Conservation (phyloP, 2,329 filamentous ascomycete genomes). For the Neocatenulostroma microsporum region DNA sequence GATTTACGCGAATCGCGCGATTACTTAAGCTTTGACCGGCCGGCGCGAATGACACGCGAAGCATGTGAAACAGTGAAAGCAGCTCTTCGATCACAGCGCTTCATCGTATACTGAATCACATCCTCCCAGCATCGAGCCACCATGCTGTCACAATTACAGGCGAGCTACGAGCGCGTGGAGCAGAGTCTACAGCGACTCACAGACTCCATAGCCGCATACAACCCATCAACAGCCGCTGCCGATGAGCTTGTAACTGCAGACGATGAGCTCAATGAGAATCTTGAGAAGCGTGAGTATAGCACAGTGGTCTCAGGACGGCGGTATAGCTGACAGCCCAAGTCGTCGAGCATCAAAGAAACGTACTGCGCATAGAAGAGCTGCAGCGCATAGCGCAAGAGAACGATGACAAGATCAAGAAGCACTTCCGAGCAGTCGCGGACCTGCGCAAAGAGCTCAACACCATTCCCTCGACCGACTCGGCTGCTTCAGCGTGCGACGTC, state of each 20-base stretch:
- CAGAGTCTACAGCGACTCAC: constrained; percentile 56
- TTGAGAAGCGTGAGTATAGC: constrained; percentile 52
- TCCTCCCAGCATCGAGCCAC: too few species aligned
- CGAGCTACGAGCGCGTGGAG: constrained; percentile 41
- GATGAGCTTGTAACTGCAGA: constrained; percentile 65
- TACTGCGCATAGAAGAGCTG: constrained; percentile 60
- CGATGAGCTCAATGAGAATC: constrained; percentile 55
- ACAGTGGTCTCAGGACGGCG: neutral
- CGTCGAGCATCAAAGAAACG: constrained; percentile 66
- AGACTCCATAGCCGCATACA: constrained; percentile 75
- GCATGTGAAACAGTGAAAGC: too few species aligned
- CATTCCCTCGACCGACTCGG: constrained; percentile 47
- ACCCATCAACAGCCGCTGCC: constrained; percentile 61
- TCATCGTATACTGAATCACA: too few species aligned
- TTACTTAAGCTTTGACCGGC: too few species aligned
- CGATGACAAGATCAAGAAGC: constrained; percentile 65
- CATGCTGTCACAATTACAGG: constrained; percentile 38
- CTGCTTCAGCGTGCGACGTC: constrained; percentile 42
- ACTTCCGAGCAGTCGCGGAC: constrained; percentile 59
- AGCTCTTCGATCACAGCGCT: too few species aligned
- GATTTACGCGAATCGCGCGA: too few species aligned
- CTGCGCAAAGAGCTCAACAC: constrained; percentile 65
- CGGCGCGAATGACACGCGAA: too few species aligned
- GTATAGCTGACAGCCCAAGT: constrained; percentile 36
- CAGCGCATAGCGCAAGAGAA: constrained; percentile 57